Base-by-base conservation (phyloP, 2,329 filamentous ascomycete genomes). In the Rhytidhysteron rufulum region DNA sequence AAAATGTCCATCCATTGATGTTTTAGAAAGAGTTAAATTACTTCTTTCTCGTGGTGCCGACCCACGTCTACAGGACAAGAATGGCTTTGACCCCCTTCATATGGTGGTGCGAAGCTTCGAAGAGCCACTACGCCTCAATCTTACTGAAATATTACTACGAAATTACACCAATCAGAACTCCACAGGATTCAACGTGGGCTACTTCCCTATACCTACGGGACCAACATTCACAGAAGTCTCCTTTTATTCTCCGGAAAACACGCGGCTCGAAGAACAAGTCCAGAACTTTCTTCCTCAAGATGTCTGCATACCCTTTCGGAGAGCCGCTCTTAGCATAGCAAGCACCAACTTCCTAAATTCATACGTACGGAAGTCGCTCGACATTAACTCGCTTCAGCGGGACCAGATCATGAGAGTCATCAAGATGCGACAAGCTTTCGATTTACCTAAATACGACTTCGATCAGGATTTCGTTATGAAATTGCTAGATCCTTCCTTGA, bases 31-130 rank as follows among this genome's bases (percentile, higher is more conserved):
- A n/a, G 31, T 59, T 1, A 49, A 45, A 16, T 37, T 53, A 9
- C 51, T 65, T 10, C 50, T 65, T 4, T 45, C 55, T 10, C 47
- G 42, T 1, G 59, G 61, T n/a, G 61, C 60, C 10, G 53, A 63
- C 34, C 55, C 58, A 2, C 56, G 61, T 34, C 34, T 47, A 9
- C 47, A 46, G 37, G 53, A 54, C 17, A 13, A 39, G 3, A 49
- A 55, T 25, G 51, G 51, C 4, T 36, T 52, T 3, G 48, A 44
- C 16, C 57, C 54, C 2, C 59, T 57, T 31, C 37, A 52, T 6
- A 48, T 52, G 24, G 61, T 57, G 4, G 57, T 56, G 3, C 53
- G 54, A 10, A 51, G 41, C 2, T 53, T 63, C 18, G 47, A 56
- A 24, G 55, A 57, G 21, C 55, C 58, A 6, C 30, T 62, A 4